These are phyloP conservation scores for Globisporangium viniferum DNA, from an alignment of 352 stramenopile species.

Conservation along the genomic window DNA sequence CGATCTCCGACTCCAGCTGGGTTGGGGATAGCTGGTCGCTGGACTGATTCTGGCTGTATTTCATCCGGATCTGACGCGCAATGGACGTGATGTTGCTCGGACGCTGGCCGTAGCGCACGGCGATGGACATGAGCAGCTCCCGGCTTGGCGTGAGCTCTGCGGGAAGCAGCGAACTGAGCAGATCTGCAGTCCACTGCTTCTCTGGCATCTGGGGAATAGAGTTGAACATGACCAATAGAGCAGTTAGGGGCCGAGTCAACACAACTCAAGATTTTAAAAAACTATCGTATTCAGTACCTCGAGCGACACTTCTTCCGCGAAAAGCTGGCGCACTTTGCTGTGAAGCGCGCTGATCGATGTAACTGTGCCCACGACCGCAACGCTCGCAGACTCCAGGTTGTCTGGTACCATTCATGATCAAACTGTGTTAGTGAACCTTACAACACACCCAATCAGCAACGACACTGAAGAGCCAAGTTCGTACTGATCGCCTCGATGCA, in stretches of 20 bases:
- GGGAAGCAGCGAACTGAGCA: conserved; percentile 48
- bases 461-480: not conserved
- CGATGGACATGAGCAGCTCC: conserved; percentile 41
- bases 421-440: not conserved
- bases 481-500: conserved; percentile 62
- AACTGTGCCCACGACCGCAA: conserved; percentile 67
- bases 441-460: not conserved
- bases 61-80: conserved; percentile 34
- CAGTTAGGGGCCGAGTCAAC: not conserved
- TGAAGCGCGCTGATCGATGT: conserved; percentile 53
- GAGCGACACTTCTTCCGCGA: conserved; percentile 71
- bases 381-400: conserved; percentile 22
- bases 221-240: not conserved
- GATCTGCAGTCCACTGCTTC: conserved; percentile 46
- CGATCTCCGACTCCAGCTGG: conserved; percentile 39
- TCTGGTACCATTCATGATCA: conserved; percentile 16
- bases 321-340: conserved; percentile 64
- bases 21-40: not conserved
- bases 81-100: conserved; percentile 70
- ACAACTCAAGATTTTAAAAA: not conserved
- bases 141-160: not conserved
- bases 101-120: conserved; percentile 73
- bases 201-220: conserved; percentile 39
- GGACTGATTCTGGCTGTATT: not conserved
- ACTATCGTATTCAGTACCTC: conserved; percentile 34